phyloP scores from a whole-genome alignment of 2,329 filamentous ascomycete species.

The Purpureocillium takamizusanense region DNA sequence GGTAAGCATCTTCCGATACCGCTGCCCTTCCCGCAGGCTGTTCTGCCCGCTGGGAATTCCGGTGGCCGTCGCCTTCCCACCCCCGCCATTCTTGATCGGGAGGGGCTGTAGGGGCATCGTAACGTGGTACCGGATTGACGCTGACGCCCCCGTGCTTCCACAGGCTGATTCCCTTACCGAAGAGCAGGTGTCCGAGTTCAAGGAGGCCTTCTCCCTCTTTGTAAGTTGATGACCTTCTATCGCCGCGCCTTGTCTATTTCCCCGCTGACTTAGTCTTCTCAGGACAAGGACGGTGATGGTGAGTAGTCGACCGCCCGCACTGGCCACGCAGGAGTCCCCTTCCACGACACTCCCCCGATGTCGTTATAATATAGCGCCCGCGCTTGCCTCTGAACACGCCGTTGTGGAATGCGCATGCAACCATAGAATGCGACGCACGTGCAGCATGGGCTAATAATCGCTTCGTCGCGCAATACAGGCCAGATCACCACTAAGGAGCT shows the following conservation, averaged over 20 bases:
- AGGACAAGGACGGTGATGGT: constrained; percentile 93
- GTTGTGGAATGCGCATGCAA: not conserved
- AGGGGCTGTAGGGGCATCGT: constrained; percentile 12
- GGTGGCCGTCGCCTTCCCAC: not conserved
- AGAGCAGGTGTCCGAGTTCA: constrained; percentile 99
- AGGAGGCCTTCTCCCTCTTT: constrained; percentile 99
- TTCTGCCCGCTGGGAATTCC: not conserved
- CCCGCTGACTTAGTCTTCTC: too few species aligned
- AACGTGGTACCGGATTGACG: constrained; percentile 9
- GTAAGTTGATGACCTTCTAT: constrained; percentile 49
- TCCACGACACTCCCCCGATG: not conserved
- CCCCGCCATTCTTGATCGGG: constrained; percentile 3
- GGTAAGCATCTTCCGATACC: constrained; percentile 13
- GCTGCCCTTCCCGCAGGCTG: constrained; percentile 1
- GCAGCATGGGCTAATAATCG: not conserved
- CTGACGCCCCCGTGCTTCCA: constrained; percentile 5
- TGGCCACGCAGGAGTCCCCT: too few species aligned
- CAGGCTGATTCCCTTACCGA: constrained; percentile 98
- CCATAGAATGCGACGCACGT: not conserved
- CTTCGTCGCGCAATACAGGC: constrained; percentile 37
- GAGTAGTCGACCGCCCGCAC: constrained; percentile 32
- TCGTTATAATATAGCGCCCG: not conserved
- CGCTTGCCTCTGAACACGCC: not conserved
- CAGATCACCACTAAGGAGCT: constrained; percentile 90
- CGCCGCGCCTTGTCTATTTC: constrained; percentile 3